Percentiles rank a stretch among this genome's conserved stretches.
These are phyloP conservation scores for Rhynchospora pubera DNA, from an alignment of 176 grass and related monocot species.

Conservation along the genomic window DNA sequence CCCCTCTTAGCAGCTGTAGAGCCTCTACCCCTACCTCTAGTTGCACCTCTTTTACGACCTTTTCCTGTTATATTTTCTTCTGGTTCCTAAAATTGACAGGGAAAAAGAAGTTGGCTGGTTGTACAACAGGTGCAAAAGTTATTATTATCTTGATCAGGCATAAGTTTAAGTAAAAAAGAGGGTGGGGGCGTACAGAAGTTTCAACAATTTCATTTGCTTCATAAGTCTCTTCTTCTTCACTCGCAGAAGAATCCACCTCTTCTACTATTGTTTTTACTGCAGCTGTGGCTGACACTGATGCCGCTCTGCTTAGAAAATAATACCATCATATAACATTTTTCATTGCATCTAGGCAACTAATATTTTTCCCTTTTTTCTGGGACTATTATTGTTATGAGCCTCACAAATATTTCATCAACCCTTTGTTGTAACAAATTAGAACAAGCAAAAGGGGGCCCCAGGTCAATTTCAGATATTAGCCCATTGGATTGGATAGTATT, in stretches of 20 bases:
- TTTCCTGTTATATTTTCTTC: conserved; percentile 27
- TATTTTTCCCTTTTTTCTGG: not conserved
- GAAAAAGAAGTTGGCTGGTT: not conserved
- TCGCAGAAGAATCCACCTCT: conserved; percentile 35
- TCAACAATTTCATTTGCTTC: conserved; percentile 41
- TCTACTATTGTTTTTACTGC: conserved; percentile 11
- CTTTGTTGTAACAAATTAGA: not conserved
- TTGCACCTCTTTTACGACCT: conserved; percentile 46
- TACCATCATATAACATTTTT: not conserved
- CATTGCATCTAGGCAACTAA: not conserved
- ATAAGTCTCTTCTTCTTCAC: conserved; percentile 52
- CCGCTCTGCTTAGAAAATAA: conserved; percentile 6
- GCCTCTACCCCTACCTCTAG: conserved; percentile 38
- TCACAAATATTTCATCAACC: not conserved
- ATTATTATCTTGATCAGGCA: not conserved
- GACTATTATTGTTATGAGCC: not conserved
- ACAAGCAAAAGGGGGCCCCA: not conserved
- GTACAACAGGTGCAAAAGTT: not conserved
- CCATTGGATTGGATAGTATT: not conserved
- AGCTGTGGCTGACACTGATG: conserved; percentile 11
- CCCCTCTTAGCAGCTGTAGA: conserved; percentile 40
- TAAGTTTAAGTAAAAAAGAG: not conserved
- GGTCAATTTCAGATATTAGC: not conserved
- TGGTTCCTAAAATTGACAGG: conserved; percentile 34
- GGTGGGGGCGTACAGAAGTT: conserved; percentile 37